Evolutionary conservation across 768 basidiomycete genomes (phyloP), one percentile per base, ranked within the genome.

Genomic region (Hemileccinum rubropunctum): DNA sequence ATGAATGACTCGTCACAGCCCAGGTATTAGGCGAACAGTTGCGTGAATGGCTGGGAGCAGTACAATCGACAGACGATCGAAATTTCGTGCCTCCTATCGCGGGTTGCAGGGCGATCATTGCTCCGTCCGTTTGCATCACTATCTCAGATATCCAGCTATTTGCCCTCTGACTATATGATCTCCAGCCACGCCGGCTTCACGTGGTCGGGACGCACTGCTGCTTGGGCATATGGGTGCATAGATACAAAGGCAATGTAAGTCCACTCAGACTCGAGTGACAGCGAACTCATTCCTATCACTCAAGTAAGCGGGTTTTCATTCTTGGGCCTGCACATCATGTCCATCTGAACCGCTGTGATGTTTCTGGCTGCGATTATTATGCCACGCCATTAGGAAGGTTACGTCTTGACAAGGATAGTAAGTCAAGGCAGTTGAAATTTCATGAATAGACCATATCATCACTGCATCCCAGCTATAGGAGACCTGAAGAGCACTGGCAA

Each of bases 241-340:
- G 88, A 95, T 61, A 83, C 82, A 0, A 76, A 78, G 4, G 78
- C 78, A 59, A 88, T 98, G 97, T 95, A 56, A 57, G 84, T 75
- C 21, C 14, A 18, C 20, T 54, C 43, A n/a, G 20, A 47, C 37
- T 37, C 45, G 41, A 17, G 27, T 26, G 14, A 27, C 27, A 20
- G 35, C 52, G 28, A 28, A 51, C 56, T 42, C 35, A 61, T 50
- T 27, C 21, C 27, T 17, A 43, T 40, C 43, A 21, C 20, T 51
- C 4, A 65, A 98, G 97, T 43, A 90, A 89, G 63, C 83, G 91
- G 13, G 87, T 99, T 43, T 95, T 98, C 65, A 80, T 99, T 52
- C 82, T 99, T 14, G 97, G 97, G 0, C 97, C 97, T 3, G 95
- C 97, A 1, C 97, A 99, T 67, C 91, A 97, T 57, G 77, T 88